Evolutionary conservation across 495 filamentous ascomycete species (phyloP).

Genomic region (Rusavskia elegans): DNA sequence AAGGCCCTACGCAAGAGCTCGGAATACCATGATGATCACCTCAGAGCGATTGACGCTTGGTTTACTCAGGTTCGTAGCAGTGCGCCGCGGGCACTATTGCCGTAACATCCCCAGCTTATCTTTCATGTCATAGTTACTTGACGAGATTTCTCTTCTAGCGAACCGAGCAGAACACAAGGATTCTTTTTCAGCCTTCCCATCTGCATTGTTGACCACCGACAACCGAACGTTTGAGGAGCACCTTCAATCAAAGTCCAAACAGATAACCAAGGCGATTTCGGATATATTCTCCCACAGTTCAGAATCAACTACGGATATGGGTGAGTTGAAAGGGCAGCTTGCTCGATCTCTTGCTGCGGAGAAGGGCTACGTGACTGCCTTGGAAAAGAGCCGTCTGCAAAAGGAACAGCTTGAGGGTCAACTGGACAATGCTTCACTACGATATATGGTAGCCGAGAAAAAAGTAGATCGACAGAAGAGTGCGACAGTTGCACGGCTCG

Average conservation of each 20-base stretch:
- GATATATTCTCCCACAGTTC: conserved; percentile 33
- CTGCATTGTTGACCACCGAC: conserved; percentile 47
- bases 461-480: conserved; percentile 79
- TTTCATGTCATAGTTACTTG: conserved; percentile 46
- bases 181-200: conserved; percentile 34
- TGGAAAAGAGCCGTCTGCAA: conserved; percentile 61
- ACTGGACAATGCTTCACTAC: conserved; percentile 67
- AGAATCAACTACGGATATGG: conserved; percentile 41
- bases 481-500: conserved; percentile 76
- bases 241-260: conserved; percentile 41
- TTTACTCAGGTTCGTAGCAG: conserved; percentile 59
- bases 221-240: conserved; percentile 63
- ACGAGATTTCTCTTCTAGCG: conserved; percentile 64
- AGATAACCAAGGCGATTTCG: conserved; percentile 45
- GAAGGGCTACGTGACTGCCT: conserved; percentile 60
- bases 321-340: conserved; percentile 56
- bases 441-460: conserved; percentile 90
- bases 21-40: conserved; percentile 73
- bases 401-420: conserved; percentile 72
- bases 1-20: conserved; percentile 61
- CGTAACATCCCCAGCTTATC: conserved; percentile 5
- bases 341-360: conserved; percentile 60
- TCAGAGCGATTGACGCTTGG: conserved; percentile 81
- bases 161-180: conserved; percentile 34
- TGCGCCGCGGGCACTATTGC: not conserved